Evolutionary conservation across 2,329 filamentous ascomycete species (phyloP), one percentile per base, ranked within the genome.

Genomic region (Aspergillus niger): DNA sequence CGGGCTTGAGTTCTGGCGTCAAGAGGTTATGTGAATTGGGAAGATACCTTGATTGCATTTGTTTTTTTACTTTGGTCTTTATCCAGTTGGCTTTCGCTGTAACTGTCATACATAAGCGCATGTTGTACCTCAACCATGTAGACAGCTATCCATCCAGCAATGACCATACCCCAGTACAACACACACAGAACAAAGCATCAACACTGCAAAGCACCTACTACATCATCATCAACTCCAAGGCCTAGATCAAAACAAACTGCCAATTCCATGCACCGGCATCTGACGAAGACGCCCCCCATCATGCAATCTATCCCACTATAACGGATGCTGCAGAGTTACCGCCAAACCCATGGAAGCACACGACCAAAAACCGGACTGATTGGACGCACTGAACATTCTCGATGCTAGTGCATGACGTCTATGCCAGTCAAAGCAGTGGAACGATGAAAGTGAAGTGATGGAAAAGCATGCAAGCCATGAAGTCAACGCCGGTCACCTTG

Each of bases 401-500:
- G 20, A 44, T 15, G 20, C 20, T 20, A 44, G 41, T 44, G 41
- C 41, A 44, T 44, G 41, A 44, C 41, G 41, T 44, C 10, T 24
- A 13, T 36, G 10, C 32, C 11, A 36, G 32, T 13, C 11, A 15
- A 36, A 36, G 32, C 5, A 36, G 11, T 36, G 32, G 32, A 13
- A 11, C 17, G 41, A 22, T 44, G 32, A 36, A 15, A 36, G 32
- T 36, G 32, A 36, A 36, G 32, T 36, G 32, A 36, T 36, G 32
- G 32, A 36, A 15, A 36, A 36, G 32, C 32, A 36, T 11, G 22
- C 41, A 20, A 22, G 17, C 36, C 47, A 63, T 64, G 63, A 65
- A 65, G 63, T 61, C 60, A 61, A 43, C 32, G 32, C 17, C 52
- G 38, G 38, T 68, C 64, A 68, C 61, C 48, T 63, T 69, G 66